Base-by-base conservation (phyloP, 1,139 yeast genomes). In the Pichia sp. region DNA sequence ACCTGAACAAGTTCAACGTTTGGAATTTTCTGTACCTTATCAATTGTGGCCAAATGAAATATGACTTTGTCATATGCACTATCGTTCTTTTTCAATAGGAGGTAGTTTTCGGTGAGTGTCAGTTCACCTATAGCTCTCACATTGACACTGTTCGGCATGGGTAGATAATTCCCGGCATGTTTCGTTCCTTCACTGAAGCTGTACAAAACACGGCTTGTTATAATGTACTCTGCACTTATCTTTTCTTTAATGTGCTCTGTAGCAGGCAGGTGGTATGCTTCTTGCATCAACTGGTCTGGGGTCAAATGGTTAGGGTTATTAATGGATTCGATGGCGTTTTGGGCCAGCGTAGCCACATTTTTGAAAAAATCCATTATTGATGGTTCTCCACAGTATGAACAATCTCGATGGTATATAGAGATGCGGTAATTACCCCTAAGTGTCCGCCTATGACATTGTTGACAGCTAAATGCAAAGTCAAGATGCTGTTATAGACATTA, bases 1-100 rank as follows among this genome's bases (percentile, higher is more conserved):
- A 93, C 74, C 1, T 95, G 91, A 71, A 90, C 88, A n/a, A 88
- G 85, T 66, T 84, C 87, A 1, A 88, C 79, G 55, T 82, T 78
- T 2, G 95, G 93, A 31, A 90, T 76, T 54, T 98, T 76, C 68
- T 93, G 97, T 30, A 93, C 95, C 60, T 91, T 85, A 65, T 87
- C 84, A 41, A 95, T 74, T 1, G 96, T 81, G 8, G 93, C 83
- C 49, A 93, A 72, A 60, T 95, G 95, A 49, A 93, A 65, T 2
- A 79, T 78, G 65, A 92, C 81, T 9, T 83, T 78, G 65, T 84
- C 80, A 56, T 84, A 77, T 48, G 77, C 75, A 65, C 90, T 95
- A 60, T 81, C 83, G 4, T 81, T 79, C 64, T 89, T 90, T 55
- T 81, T 76, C 66, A 91, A 91, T 36, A 89, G 81, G 51, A 93